Evolutionary conservation across 192 early-diverging fungal species (phyloP).

Genomic region (Coemansia sp.): DNA sequence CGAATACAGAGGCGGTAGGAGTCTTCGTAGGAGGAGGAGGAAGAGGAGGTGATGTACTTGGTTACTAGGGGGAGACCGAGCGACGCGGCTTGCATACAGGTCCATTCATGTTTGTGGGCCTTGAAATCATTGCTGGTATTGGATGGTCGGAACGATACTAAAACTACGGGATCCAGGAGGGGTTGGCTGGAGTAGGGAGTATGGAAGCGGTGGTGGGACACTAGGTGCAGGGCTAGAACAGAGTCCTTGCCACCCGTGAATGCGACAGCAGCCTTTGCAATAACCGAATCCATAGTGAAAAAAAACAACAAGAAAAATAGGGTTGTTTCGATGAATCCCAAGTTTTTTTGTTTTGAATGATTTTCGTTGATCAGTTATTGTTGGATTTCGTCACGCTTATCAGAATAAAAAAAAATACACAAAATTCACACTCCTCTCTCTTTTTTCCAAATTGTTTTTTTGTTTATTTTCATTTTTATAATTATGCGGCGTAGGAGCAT

Average conservation of each 20-base stretch:
- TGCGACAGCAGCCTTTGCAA: constrained; percentile 51
- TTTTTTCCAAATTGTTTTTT: not conserved
- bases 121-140: constrained; percentile 59
- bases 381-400: too few species aligned
- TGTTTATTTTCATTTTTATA: not conserved
- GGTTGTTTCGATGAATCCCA: too few species aligned
- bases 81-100: constrained; percentile 54
- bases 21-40: constrained; percentile 54
- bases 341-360: too few species aligned
- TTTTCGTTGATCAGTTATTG: too few species aligned
- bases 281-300: not conserved
- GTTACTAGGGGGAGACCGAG: constrained; percentile 54
- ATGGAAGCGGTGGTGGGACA: constrained; percentile 33
- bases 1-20: constrained; percentile 55
- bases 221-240: constrained; percentile 54
- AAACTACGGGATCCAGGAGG: constrained; percentile 31
- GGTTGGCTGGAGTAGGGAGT: not conserved
- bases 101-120: constrained; percentile 57
- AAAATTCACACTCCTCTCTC: not conserved
- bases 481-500: constrained; percentile 11
- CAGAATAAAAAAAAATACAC: too few species aligned
- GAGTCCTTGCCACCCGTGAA: constrained; percentile 72
- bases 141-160: constrained; percentile 59
- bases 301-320: too few species aligned
- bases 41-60: constrained; percentile 44